Conservation (phyloP, 2,329 filamentous ascomycete genomes). For the Tolypocladium pustulatum region DNA sequence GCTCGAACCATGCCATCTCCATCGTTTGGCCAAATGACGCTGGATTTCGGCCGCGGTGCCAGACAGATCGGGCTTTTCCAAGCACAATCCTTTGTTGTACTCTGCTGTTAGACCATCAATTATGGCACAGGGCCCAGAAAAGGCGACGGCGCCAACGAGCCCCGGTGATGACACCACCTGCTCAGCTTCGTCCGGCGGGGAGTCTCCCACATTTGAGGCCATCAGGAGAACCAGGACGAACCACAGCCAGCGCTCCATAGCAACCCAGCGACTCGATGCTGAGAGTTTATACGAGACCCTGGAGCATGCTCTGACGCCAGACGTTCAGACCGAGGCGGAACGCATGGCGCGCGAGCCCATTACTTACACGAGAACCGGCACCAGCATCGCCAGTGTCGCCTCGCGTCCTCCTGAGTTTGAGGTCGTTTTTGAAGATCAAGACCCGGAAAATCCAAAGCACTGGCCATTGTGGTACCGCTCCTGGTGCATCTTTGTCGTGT, state of each 20-base stretch:
- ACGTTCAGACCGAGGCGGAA: conserved; percentile 27
- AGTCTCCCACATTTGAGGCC: neutral
- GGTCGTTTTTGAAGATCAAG: conserved; percentile 57
- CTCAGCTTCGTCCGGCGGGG: neutral
- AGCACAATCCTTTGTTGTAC: neutral
- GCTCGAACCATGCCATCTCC: neutral
- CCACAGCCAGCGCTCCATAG: conserved; percentile 9
- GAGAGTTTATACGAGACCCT: conserved; percentile 22
- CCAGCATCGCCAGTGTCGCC: conserved; percentile 30
- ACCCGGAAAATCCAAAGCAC: conserved; percentile 56
- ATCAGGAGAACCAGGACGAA: conserved; percentile 4
- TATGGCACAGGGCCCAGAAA: conserved; percentile 1
- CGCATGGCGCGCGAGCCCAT: conserved; percentile 32
- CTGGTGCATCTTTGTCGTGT: conserved; percentile 33
- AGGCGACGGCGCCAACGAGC: neutral
- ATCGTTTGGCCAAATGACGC: neutral
- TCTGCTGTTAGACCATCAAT: neutral
- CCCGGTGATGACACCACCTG: neutral
- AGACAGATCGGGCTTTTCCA: neutral
- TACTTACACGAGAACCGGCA: conserved; percentile 28
- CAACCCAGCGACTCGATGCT: conserved; percentile 5
- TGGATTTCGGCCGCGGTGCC: neutral
- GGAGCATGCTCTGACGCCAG: conserved; percentile 25
- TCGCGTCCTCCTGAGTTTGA: conserved; percentile 53
- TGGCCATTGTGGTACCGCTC: conserved; percentile 45